Percentiles rank a stretch among this genome's conserved stretches.
Evolutionary conservation across 2,329 filamentous ascomycete species (phyloP).

Genomic region (Calonectria ilicicola): DNA sequence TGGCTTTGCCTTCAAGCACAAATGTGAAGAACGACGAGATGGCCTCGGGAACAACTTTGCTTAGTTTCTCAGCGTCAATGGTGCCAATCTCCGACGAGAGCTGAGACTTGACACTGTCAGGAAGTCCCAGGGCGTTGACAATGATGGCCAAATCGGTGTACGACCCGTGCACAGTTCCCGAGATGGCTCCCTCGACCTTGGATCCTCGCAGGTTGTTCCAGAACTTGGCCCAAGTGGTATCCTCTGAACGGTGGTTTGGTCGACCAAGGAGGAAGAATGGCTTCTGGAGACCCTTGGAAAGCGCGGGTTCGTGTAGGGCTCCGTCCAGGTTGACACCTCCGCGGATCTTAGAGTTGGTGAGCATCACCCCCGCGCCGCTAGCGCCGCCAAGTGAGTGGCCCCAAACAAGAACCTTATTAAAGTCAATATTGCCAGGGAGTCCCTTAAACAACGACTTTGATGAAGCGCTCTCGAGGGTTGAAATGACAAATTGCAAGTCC

Average conservation of each 20-base stretch:
- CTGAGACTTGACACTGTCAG: conserved; percentile 17
- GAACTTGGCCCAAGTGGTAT: conserved; percentile 48
- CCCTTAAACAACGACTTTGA: conserved; percentile 28
- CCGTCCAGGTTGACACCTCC: conserved; percentile 58
- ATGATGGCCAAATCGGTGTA: conserved; percentile 48
- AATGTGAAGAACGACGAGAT: conserved; percentile 38
- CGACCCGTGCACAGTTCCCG: conserved; percentile 44
- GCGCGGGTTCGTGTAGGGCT: conserved; percentile 44
- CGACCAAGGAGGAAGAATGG: conserved; percentile 49
- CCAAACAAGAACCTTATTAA: conserved; percentile 46
- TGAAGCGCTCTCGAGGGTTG: conserved; percentile 41
- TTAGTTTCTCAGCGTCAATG: conserved; percentile 24
- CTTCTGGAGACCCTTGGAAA: conserved; percentile 40
- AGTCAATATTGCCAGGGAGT: conserved; percentile 42
- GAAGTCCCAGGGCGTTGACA: conserved; percentile 37
- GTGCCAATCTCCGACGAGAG: conserved; percentile 19
- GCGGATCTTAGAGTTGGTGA: conserved; percentile 46
- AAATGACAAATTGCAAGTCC: conserved; percentile 53
- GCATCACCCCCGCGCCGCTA: conserved; percentile 47
- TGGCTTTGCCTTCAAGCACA: conserved; percentile 22
- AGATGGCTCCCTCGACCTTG: conserved; percentile 40
- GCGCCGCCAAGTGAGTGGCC: conserved; percentile 56
- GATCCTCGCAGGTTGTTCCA: conserved; percentile 42
- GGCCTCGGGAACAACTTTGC: conserved; percentile 35
- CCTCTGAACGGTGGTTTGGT: conserved; percentile 43